Base-by-base conservation (phyloP, 1,139 yeast genomes). In the Yamadazyma epiphylla region DNA sequence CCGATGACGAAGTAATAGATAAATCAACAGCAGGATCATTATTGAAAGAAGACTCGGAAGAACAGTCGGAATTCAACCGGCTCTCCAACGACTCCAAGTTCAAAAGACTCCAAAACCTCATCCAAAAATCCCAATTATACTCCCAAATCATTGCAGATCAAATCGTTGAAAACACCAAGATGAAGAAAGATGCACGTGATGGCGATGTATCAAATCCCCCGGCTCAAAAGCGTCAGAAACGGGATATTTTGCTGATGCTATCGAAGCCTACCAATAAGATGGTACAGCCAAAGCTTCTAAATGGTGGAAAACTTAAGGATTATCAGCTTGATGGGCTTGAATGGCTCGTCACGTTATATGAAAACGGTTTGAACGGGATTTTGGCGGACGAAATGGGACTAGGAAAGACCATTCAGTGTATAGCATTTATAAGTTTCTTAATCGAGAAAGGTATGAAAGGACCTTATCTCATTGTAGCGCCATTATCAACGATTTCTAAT, bases 321-420 rank as follows among this genome's bases (percentile, higher is more conserved):
- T 89, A 91, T 50, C 98, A 91, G 54, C 53, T 87, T 16, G 91
- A 84, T 33, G 98, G 97, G 0, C 70, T 89, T 35, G 89, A 86
- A 43, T 91, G 97, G 97, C 60, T 91, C 29, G 73, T 80, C 9
- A 83, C 95, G 0, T 62, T 91, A 19, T 91, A 83, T 52, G 94
- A 89, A 52, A 91, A 91, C 54, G 98, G 97, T 0, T 64, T 91
- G 20, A 91, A 91, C 56, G 98, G 98, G 3, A 88, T 91, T 21
- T 61, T 91, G 19, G 97, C 97, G 0, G 97, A 91, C 56, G 97
- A 89, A 54, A 91, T 89, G 97, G 97, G 97, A 0, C 63, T 88
- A 24, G 97, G 98, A 5, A 89, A 89, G 51, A 91, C 97, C 0
- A 58, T 89, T 9, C 96, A 89, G 53, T 82, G 94, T 27, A 85